Evolutionary conservation across 2,329 filamentous ascomycete species (phyloP).

Genomic region (Trichoderma harzianum): DNA sequence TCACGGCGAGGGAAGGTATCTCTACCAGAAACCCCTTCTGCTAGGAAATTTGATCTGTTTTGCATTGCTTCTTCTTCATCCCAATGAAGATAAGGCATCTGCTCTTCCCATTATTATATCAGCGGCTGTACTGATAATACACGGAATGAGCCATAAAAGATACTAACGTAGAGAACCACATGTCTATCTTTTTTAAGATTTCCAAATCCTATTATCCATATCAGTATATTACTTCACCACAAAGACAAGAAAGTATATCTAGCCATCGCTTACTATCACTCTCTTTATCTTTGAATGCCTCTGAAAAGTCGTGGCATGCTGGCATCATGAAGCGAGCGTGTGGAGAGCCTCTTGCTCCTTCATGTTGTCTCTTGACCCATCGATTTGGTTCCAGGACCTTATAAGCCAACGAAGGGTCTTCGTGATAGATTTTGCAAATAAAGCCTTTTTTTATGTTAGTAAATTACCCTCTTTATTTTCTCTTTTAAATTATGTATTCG

Average conservation of each 20-base stretch:
- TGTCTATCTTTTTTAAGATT: neutral
- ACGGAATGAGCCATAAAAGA: no score
- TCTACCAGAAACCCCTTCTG: no score
- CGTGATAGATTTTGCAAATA: neutral
- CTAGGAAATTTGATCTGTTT: neutral
- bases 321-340: neutral
- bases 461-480: neutral
- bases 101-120: neutral
- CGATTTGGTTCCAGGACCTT: neutral
- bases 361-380: neutral
- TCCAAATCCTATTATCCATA: neutral
- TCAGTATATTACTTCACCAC: neutral
- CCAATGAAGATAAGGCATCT: conserved; percentile 5
- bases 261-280: neutral
- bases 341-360: neutral
- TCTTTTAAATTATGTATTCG: rapidly evolving
- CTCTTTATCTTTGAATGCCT: neutral
- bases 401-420: neutral
- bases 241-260: rapidly evolving
- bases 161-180: neutral
- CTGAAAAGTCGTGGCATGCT: neutral
- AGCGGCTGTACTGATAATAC: neutral
- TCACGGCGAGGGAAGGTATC: no score
- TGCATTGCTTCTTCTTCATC: neutral
- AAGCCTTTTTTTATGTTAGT: neutral